Evolutionary conservation across 2,329 filamentous ascomycete genomes (phyloP).

Genomic region (Dactylellina cionopaga): DNA sequence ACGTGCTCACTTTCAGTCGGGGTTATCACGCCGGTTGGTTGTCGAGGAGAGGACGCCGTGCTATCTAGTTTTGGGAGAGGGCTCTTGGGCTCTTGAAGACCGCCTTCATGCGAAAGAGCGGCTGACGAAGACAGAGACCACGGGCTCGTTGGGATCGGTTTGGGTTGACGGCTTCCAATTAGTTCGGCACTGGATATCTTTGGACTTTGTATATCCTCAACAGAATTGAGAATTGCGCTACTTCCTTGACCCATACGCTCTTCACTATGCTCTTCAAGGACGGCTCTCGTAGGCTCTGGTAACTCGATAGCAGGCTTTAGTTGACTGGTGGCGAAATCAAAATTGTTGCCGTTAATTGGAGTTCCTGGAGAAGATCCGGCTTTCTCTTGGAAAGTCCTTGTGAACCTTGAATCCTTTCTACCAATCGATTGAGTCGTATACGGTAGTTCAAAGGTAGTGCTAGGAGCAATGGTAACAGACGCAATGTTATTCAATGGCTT

Average conservation of each 20-base stretch:
- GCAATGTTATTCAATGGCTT: conserved; percentile 35
- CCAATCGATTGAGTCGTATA: conserved; percentile 48
- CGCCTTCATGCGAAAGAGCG: conserved; percentile 46
- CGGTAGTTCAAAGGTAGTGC: conserved; percentile 27
- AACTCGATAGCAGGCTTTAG: conserved; percentile 16
- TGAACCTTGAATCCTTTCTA: conserved; percentile 49
- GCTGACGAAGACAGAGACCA: conserved; percentile 46
- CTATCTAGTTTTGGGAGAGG: conserved; percentile 46
- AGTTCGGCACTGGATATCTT: conserved; percentile 16
- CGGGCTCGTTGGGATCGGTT: conserved; percentile 34
- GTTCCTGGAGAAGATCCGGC: conserved; percentile 42
- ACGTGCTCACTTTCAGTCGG: conserved; percentile 21
- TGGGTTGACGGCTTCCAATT: conserved; percentile 22
- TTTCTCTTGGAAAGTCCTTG: conserved; percentile 46
- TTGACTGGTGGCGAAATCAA: conserved; percentile 36
- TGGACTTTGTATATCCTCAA: conserved; percentile 21
- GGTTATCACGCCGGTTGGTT: conserved; percentile 17
- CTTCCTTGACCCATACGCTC: conserved; percentile 47
- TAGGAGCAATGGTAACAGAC: conserved; percentile 3
- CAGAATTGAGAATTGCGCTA: conserved; percentile 45
- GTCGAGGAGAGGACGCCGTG: conserved; percentile 2
- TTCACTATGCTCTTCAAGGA: conserved; percentile 3
- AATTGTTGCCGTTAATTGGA: conserved; percentile 33
- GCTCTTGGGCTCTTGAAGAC: conserved; percentile 39
- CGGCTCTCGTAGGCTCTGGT: conserved; percentile 8